phyloP scores from a whole-genome alignment of 2,329 filamentous ascomycete genomes.

The Exophiala spinifera region DNA sequence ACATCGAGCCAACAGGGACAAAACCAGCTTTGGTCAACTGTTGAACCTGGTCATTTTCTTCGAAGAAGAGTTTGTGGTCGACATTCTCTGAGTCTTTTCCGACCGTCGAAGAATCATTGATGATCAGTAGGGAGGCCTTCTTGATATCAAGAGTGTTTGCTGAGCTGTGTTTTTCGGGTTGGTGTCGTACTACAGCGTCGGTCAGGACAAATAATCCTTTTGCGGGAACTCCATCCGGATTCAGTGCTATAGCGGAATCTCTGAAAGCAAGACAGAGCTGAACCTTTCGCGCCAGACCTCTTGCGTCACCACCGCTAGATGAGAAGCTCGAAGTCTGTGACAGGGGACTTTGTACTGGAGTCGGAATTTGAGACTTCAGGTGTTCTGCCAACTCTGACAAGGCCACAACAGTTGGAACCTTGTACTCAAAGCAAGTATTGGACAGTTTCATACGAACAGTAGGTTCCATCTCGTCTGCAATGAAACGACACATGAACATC shows the following conservation, averaged over 20 bases:
- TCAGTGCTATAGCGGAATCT: constrained; percentile 80
- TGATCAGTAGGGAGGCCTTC: constrained; percentile 78
- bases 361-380: constrained; percentile 66
- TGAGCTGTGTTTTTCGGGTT: constrained; percentile 64
- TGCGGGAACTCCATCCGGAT: constrained; percentile 70
- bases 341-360: constrained; percentile 47
- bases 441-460: constrained; percentile 83
- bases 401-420: constrained; percentile 77
- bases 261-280: constrained; percentile 61
- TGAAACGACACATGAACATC: constrained; percentile 82
- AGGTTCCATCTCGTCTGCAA: constrained; percentile 92
- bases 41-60: constrained; percentile 45
- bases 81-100: constrained; percentile 31
- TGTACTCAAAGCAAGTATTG: constrained; percentile 83
- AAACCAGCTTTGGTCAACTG: constrained; percentile 64
- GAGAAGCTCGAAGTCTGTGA: constrained; percentile 43
- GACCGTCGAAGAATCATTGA: constrained; percentile 65
- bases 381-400: constrained; percentile 68
- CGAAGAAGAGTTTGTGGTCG: constrained; percentile 32
- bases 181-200: constrained; percentile 66
- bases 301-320: constrained; percentile 18
- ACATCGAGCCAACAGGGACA: constrained; percentile 83
- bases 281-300: constrained; percentile 49
- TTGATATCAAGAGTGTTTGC: constrained; percentile 66
- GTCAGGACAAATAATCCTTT: constrained; percentile 77